A percentile compares a stretch with the other conserved stretches of the same genome.
Conservation (phyloP, 495 filamentous ascomycete species). For the Aspergillus diversus region DNA sequence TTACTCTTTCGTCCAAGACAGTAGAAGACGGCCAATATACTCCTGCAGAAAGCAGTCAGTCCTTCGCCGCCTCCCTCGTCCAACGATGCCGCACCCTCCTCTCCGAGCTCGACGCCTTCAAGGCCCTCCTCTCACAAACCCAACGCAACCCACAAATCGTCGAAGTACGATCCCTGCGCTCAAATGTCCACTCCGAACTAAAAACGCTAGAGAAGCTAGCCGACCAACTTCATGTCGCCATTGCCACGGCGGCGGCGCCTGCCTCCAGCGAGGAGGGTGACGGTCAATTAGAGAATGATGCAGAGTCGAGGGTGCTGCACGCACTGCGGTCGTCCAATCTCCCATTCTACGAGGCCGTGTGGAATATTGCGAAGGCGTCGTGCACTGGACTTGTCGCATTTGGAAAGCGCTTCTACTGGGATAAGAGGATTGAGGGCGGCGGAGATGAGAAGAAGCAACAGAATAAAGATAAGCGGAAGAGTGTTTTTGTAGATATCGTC, state of each 20-base stretch:
- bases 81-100: constrained; percentile 48
- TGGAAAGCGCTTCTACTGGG: constrained; percentile 60
- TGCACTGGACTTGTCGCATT: constrained; percentile 55
- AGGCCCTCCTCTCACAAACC: constrained; percentile 44
- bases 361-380: constrained; percentile 52
- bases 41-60: constrained; percentile 15
- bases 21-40: constrained; percentile 1
- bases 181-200: constrained; percentile 51
- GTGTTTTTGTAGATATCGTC: constrained; percentile 37
- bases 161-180: constrained; percentile 55
- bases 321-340: constrained; percentile 60
- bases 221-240: constrained; percentile 25
- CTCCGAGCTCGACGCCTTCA: constrained; percentile 51
- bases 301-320: constrained; percentile 40
- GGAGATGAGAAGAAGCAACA: constrained; percentile 22
- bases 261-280: not conserved
- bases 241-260: constrained; percentile 16
- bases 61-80: constrained; percentile 35
- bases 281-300: constrained; percentile 14
- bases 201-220: constrained; percentile 54
- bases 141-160: constrained; percentile 55
- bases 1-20: no score
- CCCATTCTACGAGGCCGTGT: constrained; percentile 59
- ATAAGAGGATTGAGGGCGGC: constrained; percentile 24
- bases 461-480: constrained; percentile 32